Base-by-base conservation (phyloP, 768 basidiomycete genomes). In the Phylloporus sp. region DNA sequence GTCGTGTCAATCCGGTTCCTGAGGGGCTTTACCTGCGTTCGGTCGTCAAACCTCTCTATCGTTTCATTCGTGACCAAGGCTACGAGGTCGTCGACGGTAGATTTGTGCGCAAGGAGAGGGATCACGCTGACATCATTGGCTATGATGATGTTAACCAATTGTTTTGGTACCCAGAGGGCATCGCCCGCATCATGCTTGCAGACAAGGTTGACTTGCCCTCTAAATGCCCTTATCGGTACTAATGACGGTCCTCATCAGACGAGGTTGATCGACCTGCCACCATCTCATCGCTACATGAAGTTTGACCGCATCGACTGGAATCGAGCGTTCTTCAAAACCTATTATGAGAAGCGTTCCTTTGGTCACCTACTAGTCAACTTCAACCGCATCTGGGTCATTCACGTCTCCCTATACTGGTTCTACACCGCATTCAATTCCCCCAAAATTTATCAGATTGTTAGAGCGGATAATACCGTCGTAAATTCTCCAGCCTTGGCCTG, bases 81-180 rank as follows among this genome's bases (percentile, higher is more conserved):
- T 98, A 97, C 65, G 95, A 99, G 68, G 87, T 96, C 31, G 77
- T 90, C 20, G 95, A 97, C 60, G 92, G 92, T 29, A 90, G 90
- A 69, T 97, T 95, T 66, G 86, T 98, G 34, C 78, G 91, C 61
- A 77, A 88, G 61, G 96, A 99, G 74, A 76, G 75, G 63, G 96
- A 99, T 60, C 96, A 98, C 62, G 83, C 90, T 39, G 77, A 82
- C 51, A 93, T 97, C 59, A 95, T 99, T 60, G 96, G 96, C 5
- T 99, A 99, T 60, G 96, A 99, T 66, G 96, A 99, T 69, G 86
- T 98, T 53, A 99, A 99, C 64, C 95, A 99, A 65, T 71, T 99
- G 38, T 99, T 99, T 69, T 99, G 95, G 96, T 99, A 98, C 66
- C 96, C 95, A 3, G 96, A 99, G 54, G 96, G 96, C 26, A 93